Evolutionary conservation across 2,329 filamentous ascomycete species (phyloP), one percentile per base, ranked within the genome.

Genomic region (Byssothecium circinans): DNA sequence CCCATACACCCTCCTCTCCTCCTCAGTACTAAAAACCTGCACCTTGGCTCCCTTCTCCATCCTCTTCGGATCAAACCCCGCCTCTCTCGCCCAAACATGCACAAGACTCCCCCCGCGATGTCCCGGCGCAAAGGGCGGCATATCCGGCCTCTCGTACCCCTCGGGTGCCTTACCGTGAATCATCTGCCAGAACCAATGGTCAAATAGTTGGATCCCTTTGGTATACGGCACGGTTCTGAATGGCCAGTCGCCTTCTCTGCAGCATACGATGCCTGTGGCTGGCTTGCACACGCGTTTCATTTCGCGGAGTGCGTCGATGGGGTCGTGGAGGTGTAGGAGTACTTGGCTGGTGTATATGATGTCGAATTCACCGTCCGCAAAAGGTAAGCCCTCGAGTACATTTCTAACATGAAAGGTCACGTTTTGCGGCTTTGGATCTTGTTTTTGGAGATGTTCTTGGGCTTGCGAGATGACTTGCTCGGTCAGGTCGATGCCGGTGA

Each of bases 281-380:
- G 65, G 64, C 54, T 77, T 79, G 14, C 70, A 61, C 1, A 83
- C 78, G 0, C 79, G 72, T 1, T 71, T 64, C 77, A 83, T 78
- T 53, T 81, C 78, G 8, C 58, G 56, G 20, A 83, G 53, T 4
- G 77, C 74, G 3, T 59, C 56, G 0, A 77, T 65, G 0, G 79
- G 79, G 45, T 77, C 69, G 4, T 64, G 59, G 6, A 83, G 66
- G 57, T 84, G 81, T 47, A 75, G 69, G 6, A 83, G 67, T 2
- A 82, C 73, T 57, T 82, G 79, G 54, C 80, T 76, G 29, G 72
- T 74, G 56, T 76, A 76, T 3, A 83, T 78, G 10, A 83, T 61
- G 53, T 84, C 81, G 55, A 83, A 84, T 2, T 65, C 60, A 32
- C 29, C 53, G 49, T 82, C 76, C 3, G 58, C 48, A 45, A 74